A percentile compares a stretch with the other conserved stretches of the same genome.
These are phyloP conservation scores for Corrigiola litoralis DNA, from an alignment of 179 eudicot genomes.

Conservation along the genomic window DNA sequence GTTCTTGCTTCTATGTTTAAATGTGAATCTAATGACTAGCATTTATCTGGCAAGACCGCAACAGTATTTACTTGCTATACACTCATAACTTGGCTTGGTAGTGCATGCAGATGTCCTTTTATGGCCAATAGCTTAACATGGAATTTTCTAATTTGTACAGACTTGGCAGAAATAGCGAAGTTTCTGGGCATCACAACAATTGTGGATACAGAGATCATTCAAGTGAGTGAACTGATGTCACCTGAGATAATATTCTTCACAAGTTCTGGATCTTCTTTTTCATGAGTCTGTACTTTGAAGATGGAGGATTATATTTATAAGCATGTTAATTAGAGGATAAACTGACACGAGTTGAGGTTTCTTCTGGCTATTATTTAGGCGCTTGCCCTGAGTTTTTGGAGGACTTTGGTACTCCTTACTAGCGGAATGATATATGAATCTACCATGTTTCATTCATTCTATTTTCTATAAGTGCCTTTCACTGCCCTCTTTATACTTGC, in stretches of 20 bases:
- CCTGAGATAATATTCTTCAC: background rate
- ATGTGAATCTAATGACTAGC: no score
- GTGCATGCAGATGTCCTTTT: background rate
- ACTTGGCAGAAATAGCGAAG: constrained; percentile 94
- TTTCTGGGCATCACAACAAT: constrained; percentile 86
- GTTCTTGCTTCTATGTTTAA: background rate
- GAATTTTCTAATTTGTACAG: constrained; percentile 37
- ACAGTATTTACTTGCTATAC: background rate
- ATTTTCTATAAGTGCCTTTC: no score
- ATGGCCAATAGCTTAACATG: background rate
- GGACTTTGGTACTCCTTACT: no score
- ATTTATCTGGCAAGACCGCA: no score
- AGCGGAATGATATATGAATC: no score
- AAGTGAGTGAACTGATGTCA: constrained; percentile 45
- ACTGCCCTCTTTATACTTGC: no score
- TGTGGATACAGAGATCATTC: constrained; percentile 82
- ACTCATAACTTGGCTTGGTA: background rate
- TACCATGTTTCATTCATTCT: no score
- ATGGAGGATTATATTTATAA: no score
- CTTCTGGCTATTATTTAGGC: no score
- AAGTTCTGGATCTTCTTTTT: background rate
- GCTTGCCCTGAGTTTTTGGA: no score
- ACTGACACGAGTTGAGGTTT: no score
- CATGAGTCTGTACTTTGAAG: background rate
- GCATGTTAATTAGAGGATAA: no score